Conservation (phyloP, 176 grass and related monocot genomes). For the Aechmea fasciata region DNA sequence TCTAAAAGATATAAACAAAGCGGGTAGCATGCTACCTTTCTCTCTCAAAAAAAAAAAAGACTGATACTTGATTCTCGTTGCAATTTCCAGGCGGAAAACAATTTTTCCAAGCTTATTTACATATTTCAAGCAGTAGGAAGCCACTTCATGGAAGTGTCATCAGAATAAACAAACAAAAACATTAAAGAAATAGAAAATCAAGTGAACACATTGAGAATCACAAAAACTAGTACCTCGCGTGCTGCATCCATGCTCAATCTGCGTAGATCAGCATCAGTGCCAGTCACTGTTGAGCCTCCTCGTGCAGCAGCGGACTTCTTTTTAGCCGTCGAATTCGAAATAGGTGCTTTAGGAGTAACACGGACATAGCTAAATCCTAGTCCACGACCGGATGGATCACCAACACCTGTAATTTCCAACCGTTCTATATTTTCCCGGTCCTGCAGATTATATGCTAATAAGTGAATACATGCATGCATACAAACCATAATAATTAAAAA, state of each 20-base stretch:
- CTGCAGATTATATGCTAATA: slow-evolving; percentile 33
- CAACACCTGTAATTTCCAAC: slow-evolving; percentile 86
- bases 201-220: slow-evolving; percentile 14
- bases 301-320: slow-evolving; percentile 71
- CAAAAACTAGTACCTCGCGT: slow-evolving; percentile 60
- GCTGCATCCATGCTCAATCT: slow-evolving; percentile 99
- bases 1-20: too few species aligned
- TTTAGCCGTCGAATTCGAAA: slow-evolving; percentile 58
- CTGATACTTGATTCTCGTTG: too few species aligned
- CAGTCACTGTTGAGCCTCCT: slow-evolving; percentile 81
- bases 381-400: slow-evolving; percentile 89
- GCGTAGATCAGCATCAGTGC: slow-evolving; percentile 96
- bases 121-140: too few species aligned
- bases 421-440: slow-evolving; percentile 83
- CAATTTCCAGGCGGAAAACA: too few species aligned
- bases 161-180: not conserved
- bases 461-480: slow-evolving; percentile 1
- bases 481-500: not conserved
- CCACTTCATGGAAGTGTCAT: too few species aligned
- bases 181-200: slow-evolving; percentile 7
- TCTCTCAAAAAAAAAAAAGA: too few species aligned
- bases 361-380: slow-evolving; percentile 94
- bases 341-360: slow-evolving; percentile 67
- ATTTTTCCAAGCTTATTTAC: too few species aligned
- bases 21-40: too few species aligned